Evolutionary conservation across 1,284 basidiomycete species (phyloP), one percentile per base, ranked within the genome.

Genomic region (Ganoderma lucidum): DNA sequence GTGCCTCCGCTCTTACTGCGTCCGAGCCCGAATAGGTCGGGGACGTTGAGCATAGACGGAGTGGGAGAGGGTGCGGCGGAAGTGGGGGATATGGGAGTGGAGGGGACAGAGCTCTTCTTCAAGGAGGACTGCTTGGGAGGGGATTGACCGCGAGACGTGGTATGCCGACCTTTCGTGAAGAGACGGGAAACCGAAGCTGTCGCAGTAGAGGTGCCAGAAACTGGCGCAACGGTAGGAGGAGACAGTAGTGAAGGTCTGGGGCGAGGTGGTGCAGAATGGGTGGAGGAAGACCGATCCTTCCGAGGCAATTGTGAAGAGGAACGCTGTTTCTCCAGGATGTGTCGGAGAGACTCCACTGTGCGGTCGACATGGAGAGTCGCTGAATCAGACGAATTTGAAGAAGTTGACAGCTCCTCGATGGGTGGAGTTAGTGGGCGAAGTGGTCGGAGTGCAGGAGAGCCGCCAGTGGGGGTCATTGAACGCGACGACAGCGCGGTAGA

Each of bases 111-210:
- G 42, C 87, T 84, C n/a, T 84, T 83, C 74, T 90, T 91, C 64
- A 83, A 72, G 1, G 79, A 78, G 8, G 80, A 81, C 28, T 80
- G 80, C 17, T 74, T 73, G 19, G 80, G 81, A 6, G 78, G 79
- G 0, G 78, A 80, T 2, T 76, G 79, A 4, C 79, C 76, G 9
- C 80, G 76, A 12, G 80, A 80, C 6, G 75, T 76, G 19, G 80
- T 78, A 63, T 83, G 80, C 30, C 79, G 73, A 58, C 74, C 62
- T 63, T 79, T 80, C 0, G 91, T 92, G 73, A 90, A 91, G n/a
- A 93, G 83, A 17, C 90, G 84, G 19, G 92, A 93, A 64, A 94
- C 84, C 51, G 88, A 90, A 0, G 92, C 92, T 0, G 92, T 94
- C 0, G 93, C 89, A 6, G 83, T 91, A 4, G 90, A 92, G 1